Conservation (phyloP, 2,329 filamentous ascomycete species). For the Pseudogymnoascus sp. region DNA sequence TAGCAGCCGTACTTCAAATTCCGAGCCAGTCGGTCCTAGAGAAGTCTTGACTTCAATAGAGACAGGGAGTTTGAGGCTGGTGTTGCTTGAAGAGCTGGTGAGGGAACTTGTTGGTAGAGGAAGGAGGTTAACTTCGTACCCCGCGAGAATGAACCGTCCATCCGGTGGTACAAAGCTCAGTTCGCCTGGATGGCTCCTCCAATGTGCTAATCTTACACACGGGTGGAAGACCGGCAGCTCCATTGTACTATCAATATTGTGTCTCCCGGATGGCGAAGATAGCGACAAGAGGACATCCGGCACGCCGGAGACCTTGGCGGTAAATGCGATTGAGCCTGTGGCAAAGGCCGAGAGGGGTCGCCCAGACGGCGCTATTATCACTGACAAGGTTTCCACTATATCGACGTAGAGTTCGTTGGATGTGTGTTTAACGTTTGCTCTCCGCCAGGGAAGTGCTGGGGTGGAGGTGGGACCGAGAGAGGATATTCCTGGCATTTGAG, state of each 20-base stretch:
- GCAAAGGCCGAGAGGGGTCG: conserved; percentile 78
- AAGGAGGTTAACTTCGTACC: conserved; percentile 87
- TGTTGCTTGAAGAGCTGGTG: conserved; percentile 41
- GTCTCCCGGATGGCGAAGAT: conserved; percentile 71
- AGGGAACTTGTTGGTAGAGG: conserved; percentile 42
- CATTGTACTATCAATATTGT: conserved; percentile 65
- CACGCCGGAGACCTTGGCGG: conserved; percentile 86
- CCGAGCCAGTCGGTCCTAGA: conserved; percentile 64
- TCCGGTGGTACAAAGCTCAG: conserved; percentile 96
- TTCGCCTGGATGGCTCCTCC: conserved; percentile 82
- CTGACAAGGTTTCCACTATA: conserved; percentile 79
- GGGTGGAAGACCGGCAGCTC: conserved; percentile 93
- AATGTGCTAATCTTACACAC: conserved; percentile 81
- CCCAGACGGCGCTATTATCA: conserved; percentile 85
- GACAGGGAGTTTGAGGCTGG: conserved; percentile 72
- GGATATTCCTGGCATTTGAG: conserved; percentile 26
- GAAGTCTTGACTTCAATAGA: conserved; percentile 74
- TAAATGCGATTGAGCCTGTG: conserved; percentile 90
- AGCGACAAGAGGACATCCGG: conserved; percentile 81
- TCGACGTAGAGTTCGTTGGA: conserved; percentile 97
- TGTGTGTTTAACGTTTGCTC: conserved; percentile 87
- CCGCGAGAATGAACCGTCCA: conserved; percentile 84
- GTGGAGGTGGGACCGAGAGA: conserved; percentile 35
- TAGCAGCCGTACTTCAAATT: conserved; percentile 80
- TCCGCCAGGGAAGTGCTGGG: conserved; percentile 71